Evolutionary conservation across 108 stramenopile genomes (phyloP).

Genomic region (Nitzschia putrida): DNA sequence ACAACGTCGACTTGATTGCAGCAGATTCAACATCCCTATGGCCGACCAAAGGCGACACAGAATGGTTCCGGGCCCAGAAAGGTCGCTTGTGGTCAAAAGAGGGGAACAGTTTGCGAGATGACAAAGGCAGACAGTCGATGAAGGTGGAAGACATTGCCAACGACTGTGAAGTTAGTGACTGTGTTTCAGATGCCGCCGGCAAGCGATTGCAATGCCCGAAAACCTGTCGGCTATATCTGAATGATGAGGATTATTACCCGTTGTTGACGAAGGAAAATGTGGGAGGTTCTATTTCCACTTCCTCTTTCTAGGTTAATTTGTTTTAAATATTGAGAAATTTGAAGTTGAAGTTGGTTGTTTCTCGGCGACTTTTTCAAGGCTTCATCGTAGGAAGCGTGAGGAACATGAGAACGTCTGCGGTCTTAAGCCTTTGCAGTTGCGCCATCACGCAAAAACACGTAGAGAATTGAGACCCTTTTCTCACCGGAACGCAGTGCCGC

Average conservation of each 20-base stretch:
- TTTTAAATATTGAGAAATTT: too few relatives aligned
- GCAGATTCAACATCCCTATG: constrained; percentile 35
- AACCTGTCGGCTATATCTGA: constrained; percentile 39
- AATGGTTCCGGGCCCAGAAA: constrained; percentile 27
- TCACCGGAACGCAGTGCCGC: too few relatives aligned
- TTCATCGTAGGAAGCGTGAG: too few relatives aligned
- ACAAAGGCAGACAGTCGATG: constrained; percentile 50
- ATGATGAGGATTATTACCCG: constrained; percentile 37
- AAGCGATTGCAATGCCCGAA: constrained; percentile 34
- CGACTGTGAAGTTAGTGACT: constrained; percentile 25
- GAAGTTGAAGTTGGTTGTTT: too few relatives aligned
- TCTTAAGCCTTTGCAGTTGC: too few relatives aligned
- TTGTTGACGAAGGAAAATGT: constrained; percentile 3
- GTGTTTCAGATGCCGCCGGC: constrained; percentile 22
- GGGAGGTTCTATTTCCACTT: background rate
- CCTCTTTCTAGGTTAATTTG: too few relatives aligned
- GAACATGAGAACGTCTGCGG: too few relatives aligned
- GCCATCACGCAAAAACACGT: too few relatives aligned
- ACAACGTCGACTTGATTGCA: constrained; percentile 45
- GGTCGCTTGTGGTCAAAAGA: constrained; percentile 36
- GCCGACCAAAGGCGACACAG: constrained; percentile 39
- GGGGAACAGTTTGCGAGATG: constrained; percentile 35
- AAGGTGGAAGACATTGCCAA: constrained; percentile 23
- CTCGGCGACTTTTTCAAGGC: too few relatives aligned
- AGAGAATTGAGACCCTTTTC: too few relatives aligned